Conservation (phyloP, 106 monocot species). For the Apostasia ramifera region DNA sequence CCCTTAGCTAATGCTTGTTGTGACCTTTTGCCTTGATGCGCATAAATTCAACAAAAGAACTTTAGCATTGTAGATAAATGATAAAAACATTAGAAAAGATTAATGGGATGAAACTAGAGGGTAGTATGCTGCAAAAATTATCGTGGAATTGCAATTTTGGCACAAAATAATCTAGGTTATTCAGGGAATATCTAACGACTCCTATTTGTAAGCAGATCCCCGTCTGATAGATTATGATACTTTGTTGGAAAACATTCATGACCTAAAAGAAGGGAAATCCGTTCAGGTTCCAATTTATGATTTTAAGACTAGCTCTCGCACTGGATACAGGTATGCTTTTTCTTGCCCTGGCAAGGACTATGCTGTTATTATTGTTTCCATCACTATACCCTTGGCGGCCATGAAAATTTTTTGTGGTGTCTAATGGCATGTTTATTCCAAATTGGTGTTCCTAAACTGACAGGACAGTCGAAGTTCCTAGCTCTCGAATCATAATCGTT, state of each 20-base stretch:
- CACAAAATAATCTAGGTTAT: too few species aligned
- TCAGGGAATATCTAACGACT: too few species aligned
- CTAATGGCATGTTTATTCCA: neutral
- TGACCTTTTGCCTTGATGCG: too few species aligned
- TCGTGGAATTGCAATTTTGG: too few species aligned
- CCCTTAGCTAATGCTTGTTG: too few species aligned
- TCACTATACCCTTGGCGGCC: too few species aligned
- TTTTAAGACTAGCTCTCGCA: slow-evolving; percentile 16
- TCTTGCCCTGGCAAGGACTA: neutral
- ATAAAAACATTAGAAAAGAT: too few species aligned
- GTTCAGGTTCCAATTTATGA: slow-evolving; percentile 22
- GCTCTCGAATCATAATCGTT: slow-evolving; percentile 71
- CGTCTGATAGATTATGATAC: slow-evolving; percentile 23
- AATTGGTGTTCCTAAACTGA: slow-evolving; percentile 5
- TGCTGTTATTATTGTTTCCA: neutral
- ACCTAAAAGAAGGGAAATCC: slow-evolving; percentile 10
- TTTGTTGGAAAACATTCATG: slow-evolving; percentile 19
- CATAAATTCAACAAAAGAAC: too few species aligned
- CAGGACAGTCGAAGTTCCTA: slow-evolving; percentile 78
- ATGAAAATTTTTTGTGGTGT: neutral
- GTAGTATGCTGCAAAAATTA: too few species aligned
- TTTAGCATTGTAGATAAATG: too few species aligned
- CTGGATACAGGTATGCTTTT: slow-evolving; percentile 12
- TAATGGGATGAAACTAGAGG: too few species aligned
- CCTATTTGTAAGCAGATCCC: slow-evolving; percentile 8